Conservation (phyloP, 257 asterid genomes). For the Petunia axillaris region DNA sequence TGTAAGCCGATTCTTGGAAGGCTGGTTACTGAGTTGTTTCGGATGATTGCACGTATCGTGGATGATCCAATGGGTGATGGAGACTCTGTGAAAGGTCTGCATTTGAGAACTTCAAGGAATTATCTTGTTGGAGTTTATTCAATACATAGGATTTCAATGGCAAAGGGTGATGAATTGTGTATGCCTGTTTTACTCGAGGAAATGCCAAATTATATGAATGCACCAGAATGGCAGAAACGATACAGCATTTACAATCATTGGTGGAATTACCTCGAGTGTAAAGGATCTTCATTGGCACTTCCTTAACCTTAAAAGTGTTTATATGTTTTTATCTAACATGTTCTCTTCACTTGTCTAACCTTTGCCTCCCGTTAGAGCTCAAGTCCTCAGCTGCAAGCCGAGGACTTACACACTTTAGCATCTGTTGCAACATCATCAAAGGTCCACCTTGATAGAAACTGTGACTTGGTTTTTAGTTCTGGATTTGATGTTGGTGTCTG, state of each 20-base stretch:
- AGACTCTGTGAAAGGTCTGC: not conserved
- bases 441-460: not conserved
- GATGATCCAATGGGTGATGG: not conserved
- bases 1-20: not conserved
- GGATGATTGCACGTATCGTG: not conserved
- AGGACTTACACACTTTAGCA: not conserved
- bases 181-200: not conserved
- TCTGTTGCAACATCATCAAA: not conserved
- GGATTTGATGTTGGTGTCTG: too few species aligned
- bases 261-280: not conserved
- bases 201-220: not conserved
- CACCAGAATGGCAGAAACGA: not conserved
- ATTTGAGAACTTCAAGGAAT: not conserved
- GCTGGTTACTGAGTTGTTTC: not conserved
- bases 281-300: too few species aligned
- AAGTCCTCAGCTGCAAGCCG: not conserved
- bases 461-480: not conserved
- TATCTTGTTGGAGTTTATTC: not conserved
- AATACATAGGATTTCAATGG: not conserved
- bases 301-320: too few species aligned
- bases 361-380: not conserved
- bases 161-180: not conserved
- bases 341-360: too few species aligned
- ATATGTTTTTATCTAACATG: too few species aligned
- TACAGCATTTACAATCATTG: conserved; percentile 3